Conservation (phyloP, 768 basidiomycete genomes). For the Coprinellus aureogranulatus region DNA sequence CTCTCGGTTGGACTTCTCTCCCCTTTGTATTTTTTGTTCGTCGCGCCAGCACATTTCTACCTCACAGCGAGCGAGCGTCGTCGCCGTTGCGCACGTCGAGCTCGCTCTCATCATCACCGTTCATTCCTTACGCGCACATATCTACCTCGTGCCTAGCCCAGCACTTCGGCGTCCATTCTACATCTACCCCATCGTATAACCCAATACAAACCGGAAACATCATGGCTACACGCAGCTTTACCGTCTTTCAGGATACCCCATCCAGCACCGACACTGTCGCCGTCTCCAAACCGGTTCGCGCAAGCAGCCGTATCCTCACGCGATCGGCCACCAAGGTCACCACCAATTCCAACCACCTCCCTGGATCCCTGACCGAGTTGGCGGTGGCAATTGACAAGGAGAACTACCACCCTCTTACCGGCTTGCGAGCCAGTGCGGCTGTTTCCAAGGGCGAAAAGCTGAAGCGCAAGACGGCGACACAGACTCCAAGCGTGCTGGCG, state of each 20-base stretch:
- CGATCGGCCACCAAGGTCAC: conserved; percentile 30
- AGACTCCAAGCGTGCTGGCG: conserved; percentile 36
- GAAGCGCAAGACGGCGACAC: conserved; percentile 56
- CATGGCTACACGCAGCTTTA: conserved; percentile 61
- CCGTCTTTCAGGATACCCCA: conserved; percentile 61
- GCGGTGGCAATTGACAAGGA: conserved; percentile 63
- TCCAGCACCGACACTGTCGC: conserved; percentile 18
- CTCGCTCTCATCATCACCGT: background rate
- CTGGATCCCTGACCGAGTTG: conserved; percentile 25
- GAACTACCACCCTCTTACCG: conserved; percentile 74
- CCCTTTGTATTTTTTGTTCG: conserved; percentile 4
- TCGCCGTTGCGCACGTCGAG: background rate
- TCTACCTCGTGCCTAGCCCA: conserved; percentile 12
- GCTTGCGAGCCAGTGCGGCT: conserved; percentile 50
- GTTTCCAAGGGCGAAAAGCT: conserved; percentile 39
- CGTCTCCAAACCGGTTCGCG: conserved; percentile 31
- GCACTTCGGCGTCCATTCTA: too few relatives aligned
- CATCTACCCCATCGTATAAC: conserved; percentile 21
- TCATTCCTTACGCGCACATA: conserved; percentile 5
- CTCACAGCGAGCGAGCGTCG: background rate
- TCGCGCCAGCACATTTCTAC: background rate
- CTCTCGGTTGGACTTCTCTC: too few relatives aligned
- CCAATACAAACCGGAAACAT: conserved; percentile 12
- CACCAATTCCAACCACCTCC: conserved; percentile 21
- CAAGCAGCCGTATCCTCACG: conserved; percentile 26